Base-by-base conservation (phyloP, 768 basidiomycete genomes). In the Fibroporia radiculosa region DNA sequence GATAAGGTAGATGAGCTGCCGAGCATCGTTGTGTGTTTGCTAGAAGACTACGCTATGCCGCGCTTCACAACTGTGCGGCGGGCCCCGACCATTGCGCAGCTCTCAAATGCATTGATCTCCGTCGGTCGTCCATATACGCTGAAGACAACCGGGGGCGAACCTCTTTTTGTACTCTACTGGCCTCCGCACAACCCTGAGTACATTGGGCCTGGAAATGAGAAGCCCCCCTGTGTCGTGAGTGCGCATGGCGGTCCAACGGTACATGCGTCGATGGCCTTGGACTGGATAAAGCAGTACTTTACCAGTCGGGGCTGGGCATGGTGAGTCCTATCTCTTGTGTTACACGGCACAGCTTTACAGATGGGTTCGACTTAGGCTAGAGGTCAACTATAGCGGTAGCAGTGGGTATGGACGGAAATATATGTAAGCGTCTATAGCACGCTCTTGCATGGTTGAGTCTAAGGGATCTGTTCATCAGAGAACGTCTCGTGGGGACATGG, bases 341-440 rank as follows among this genome's bases (percentile, higher is more conserved):
- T 11, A 19, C 8, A 25, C n/a, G 19, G 3, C n/a, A 3, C 23
- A 45, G 12, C 16, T 27, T 25, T 23, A 28, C n/a, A 20, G 33
- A 26, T 51, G n/a, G 49, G 31, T 19, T 6, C 14, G 5, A 27
- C 24, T 12, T 46, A 78, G 83, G 75, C 53, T 84, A 27, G 82
- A 84, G 43, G 84, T 91, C 33, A 82, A 90, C 53, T 83, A 87
- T 48, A 74, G 84, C 1, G 89, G 87, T 0, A 84, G 82, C 0
- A 76, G 77, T 4, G 80, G 85, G 0, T 87, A 81, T 54, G 88
- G 88, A 0, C 72, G 82, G 3, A 64, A 67, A 34, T 90, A 86
- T 56, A 75, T 74, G 70, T 70, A 45, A 44, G 68, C 18, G 20
- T 29, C 18, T 13, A 14, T 14, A 19, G 7, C 14, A 20, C 4